Percentiles rank a stretch among this genome's conserved stretches.
Evolutionary conservation across 2,329 filamentous ascomycete genomes (phyloP).

Genomic region (Fusarium begoniae): DNA sequence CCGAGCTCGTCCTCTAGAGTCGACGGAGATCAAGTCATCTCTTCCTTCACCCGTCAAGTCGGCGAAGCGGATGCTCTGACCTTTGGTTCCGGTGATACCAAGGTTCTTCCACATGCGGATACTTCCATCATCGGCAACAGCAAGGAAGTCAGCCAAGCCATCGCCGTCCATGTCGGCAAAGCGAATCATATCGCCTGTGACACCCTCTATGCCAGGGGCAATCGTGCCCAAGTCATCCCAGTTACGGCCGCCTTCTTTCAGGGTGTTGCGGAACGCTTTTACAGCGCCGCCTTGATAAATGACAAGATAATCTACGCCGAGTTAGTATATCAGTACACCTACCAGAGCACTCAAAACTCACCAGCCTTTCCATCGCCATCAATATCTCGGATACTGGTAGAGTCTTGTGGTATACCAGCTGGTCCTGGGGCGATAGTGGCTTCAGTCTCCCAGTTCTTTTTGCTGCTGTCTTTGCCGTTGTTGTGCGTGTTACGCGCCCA

Average conservation of each 20-base stretch:
- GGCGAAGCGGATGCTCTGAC: neutral
- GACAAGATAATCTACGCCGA: slow-evolving; percentile 20
- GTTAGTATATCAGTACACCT: neutral
- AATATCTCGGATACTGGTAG: neutral
- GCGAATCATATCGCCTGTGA: slow-evolving; percentile 15
- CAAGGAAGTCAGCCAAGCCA: slow-evolving; percentile 27
- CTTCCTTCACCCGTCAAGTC: slow-evolving; percentile 7
- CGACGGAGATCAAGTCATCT: slow-evolving; percentile 7
- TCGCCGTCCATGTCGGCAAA: slow-evolving; percentile 34
- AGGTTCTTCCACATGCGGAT: slow-evolving; percentile 35
- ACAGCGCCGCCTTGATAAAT: slow-evolving; percentile 30
- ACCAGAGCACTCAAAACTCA: neutral
- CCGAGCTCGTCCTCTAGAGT: slow-evolving; percentile 6
- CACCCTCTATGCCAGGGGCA: slow-evolving; percentile 4
- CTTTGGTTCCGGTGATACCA: neutral
- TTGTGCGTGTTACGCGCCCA: neutral
- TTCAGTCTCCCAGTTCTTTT: slow-evolving; percentile 16
- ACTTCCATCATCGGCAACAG: slow-evolving; percentile 15
- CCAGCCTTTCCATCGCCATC: slow-evolving; percentile 1
- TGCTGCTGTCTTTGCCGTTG: slow-evolving; percentile 10
- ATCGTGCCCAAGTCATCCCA: slow-evolving; percentile 14
- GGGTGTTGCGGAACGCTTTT: slow-evolving; percentile 24
- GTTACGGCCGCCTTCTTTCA: slow-evolving; percentile 1
- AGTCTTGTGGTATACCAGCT: neutral
- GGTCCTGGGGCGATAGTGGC: neutral